Conservation (phyloP, 73 alveolate species). For the Durusdinium trenchii region DNA sequence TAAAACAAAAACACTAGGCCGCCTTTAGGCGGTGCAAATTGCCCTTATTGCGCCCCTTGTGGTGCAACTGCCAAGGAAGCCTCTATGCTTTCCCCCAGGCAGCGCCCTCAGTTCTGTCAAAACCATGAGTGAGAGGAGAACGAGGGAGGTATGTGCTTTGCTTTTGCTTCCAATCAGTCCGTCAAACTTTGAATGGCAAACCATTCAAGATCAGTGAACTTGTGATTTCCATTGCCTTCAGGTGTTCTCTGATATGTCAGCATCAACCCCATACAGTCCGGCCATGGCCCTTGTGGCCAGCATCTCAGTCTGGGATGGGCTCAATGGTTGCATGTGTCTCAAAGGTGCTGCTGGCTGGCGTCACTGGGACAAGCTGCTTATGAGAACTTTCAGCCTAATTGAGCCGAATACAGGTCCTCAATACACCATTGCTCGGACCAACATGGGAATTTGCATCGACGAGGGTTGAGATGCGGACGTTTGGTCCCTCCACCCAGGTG, state of each 20-base stretch:
- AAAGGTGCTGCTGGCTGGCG: too few relatives aligned
- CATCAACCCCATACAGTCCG: slow-evolving; percentile 45
- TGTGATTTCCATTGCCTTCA: background rate
- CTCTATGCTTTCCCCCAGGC: slow-evolving; percentile 86
- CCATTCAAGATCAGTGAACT: background rate
- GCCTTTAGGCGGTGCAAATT: background rate
- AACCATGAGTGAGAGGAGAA: background rate
- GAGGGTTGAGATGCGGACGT: background rate
- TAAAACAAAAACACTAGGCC: background rate
- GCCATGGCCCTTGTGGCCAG: slow-evolving; percentile 59
- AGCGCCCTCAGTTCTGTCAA: background rate
- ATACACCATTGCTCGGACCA: background rate
- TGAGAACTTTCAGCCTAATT: too few relatives aligned
- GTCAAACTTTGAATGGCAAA: background rate
- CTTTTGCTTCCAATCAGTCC: background rate
- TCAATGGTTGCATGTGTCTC: too few relatives aligned
- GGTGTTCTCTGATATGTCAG: slow-evolving; percentile 8
- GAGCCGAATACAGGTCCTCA: background rate
- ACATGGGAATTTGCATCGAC: background rate
- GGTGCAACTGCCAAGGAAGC: slow-evolving; percentile 20
- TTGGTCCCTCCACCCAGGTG: slow-evolving; percentile 17
- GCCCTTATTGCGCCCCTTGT: background rate
- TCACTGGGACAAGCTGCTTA: too few relatives aligned
- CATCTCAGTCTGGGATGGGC: too few relatives aligned
- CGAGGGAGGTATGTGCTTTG: background rate